Percentiles rank a stretch among this genome's conserved stretches.
phyloP scores from a whole-genome alignment of 2,329 filamentous ascomycete genomes.

The Aspergillus pseudonomiae region DNA sequence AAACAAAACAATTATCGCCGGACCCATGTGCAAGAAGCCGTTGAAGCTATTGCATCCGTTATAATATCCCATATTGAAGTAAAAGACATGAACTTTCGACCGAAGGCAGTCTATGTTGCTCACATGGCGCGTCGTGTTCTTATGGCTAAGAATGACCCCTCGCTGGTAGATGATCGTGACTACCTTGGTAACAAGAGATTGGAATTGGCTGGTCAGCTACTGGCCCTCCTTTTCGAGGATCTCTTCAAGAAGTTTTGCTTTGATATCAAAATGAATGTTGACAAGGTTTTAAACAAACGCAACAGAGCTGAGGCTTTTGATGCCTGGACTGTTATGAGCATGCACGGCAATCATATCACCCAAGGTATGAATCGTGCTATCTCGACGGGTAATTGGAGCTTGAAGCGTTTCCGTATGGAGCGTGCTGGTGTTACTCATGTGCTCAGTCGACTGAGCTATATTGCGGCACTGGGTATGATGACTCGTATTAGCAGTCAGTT shows the following conservation, averaged over 20 bases:
- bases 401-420: constrained; percentile 99
- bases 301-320: constrained; percentile 88
- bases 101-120: constrained; percentile 95
- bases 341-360: constrained; percentile 85
- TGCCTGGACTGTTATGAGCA: constrained; percentile 79
- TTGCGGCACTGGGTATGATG: constrained; percentile 98
- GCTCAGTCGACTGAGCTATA: constrained; percentile 91
- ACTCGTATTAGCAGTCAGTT: constrained; percentile 98
- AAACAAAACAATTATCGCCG: constrained; percentile 64
- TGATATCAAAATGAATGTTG: constrained; percentile 88
- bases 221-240: constrained; percentile 94
- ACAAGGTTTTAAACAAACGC: constrained; percentile 93
- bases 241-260: constrained; percentile 93
- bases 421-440: constrained; percentile 95
- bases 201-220: constrained; percentile 89
- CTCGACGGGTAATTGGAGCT: constrained; percentile 94
- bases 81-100: constrained; percentile 86
- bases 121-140: constrained; percentile 97
- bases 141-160: constrained; percentile 88
- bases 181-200: constrained; percentile 98
- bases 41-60: constrained; percentile 89
- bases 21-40: constrained; percentile 85
- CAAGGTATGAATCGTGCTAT: constrained; percentile 94
- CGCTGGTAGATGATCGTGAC: constrained; percentile 91
- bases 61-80: constrained; percentile 95